These are phyloP conservation scores for Polygonum aviculare DNA, from an alignment of 148 eudicot genomes.

Conservation along the genomic window DNA sequence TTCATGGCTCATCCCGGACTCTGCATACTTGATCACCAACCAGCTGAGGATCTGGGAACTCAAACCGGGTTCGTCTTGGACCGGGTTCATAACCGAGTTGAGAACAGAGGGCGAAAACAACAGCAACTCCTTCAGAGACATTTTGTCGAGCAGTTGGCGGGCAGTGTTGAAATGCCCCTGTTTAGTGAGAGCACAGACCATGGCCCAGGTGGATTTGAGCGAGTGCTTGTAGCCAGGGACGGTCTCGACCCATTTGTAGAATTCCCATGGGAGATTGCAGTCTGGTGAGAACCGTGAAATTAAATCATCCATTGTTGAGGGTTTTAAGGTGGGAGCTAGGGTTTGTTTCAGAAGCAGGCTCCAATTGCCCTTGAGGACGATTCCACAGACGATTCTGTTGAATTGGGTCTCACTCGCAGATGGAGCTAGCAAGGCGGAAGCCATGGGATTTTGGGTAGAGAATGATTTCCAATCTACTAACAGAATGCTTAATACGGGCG, in stretches of 20 bases:
- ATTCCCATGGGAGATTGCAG: conserved; percentile 27
- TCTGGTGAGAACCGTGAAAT: conserved; percentile 26
- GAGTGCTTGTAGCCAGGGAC: conserved; percentile 65
- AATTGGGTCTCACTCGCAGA: conserved; percentile 29
- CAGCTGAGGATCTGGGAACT: conserved; percentile 86
- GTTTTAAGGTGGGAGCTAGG: conserved; percentile 44
- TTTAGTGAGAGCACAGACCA: conserved; percentile 53
- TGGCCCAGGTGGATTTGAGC: conserved; percentile 56
- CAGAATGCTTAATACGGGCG: too few species aligned
- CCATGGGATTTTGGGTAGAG: neutral
- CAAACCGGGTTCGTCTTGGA: conserved; percentile 26
- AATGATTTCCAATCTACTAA: too few species aligned
- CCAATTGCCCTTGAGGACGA: conserved; percentile 65
- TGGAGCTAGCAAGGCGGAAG: conserved; percentile 13
- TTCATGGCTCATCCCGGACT: conserved; percentile 59
- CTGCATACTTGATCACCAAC: conserved; percentile 69
- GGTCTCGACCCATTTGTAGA: conserved; percentile 63
- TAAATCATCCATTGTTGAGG: conserved; percentile 39
- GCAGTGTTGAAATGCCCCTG: conserved; percentile 50
- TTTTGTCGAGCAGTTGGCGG: conserved; percentile 58
- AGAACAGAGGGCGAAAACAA: conserved; percentile 62
- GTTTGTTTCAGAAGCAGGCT: conserved; percentile 43
- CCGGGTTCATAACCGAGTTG: conserved; percentile 42
- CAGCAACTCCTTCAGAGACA: conserved; percentile 49
- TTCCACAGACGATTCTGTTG: conserved; percentile 33